These are phyloP conservation scores for Rhododendron williamsianum DNA, from an alignment of 148 eudicot species.

Conservation along the genomic window DNA sequence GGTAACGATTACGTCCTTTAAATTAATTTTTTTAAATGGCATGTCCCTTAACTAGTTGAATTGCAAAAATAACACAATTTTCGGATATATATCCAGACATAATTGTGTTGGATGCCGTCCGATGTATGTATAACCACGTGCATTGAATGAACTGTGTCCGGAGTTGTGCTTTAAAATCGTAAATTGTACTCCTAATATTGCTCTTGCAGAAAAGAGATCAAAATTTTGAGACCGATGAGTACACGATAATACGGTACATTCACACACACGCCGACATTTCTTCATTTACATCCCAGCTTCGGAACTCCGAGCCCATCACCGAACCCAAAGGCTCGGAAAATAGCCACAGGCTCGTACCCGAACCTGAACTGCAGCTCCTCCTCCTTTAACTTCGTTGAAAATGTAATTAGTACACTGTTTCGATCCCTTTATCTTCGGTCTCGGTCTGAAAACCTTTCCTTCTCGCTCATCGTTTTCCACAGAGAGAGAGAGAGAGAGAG, in stretches of 20 bases:
- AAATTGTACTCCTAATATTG: too few species aligned
- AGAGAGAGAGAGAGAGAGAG: constrained; percentile 16
- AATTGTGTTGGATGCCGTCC: neutral
- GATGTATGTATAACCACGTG: neutral
- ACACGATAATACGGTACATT: neutral
- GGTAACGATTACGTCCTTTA: too few species aligned
- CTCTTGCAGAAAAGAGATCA: neutral
- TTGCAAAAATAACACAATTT: too few species aligned
- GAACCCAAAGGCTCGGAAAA: constrained; percentile 2
- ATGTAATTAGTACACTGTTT: constrained; percentile 7
- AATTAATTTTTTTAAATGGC: too few species aligned
- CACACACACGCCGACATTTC: constrained; percentile 8
- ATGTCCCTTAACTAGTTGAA: too few species aligned
- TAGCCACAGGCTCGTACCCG: constrained; percentile 10
- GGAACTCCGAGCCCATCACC: neutral
- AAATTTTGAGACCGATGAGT: neutral
- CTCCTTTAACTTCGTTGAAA: constrained; percentile 11
- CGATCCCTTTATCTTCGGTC: constrained; percentile 28
- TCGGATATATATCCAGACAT: too few species aligned
- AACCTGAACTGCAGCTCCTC: constrained; percentile 6
- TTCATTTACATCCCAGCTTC: neutral
- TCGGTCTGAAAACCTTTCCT: constrained; percentile 10
- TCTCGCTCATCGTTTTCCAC: constrained; percentile 8
- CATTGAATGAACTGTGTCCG: neutral
- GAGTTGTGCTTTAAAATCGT: too few species aligned